phyloP scores from a whole-genome alignment of 169 alveolate species.

The Cryptosporidium muris region DNA sequence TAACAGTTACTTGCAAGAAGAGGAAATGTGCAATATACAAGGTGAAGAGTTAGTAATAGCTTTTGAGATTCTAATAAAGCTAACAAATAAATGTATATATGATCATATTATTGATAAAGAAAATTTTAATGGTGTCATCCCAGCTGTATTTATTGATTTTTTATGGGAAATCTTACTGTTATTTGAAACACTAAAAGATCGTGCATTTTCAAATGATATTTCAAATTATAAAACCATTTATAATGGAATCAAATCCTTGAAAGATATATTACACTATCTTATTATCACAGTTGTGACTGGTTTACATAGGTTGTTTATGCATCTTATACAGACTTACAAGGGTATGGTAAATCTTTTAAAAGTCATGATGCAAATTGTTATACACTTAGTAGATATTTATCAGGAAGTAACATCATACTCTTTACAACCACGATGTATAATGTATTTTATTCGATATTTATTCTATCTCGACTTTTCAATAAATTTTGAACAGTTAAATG shows the following conservation, averaged over 20 bases:
- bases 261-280: background rate
- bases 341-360: slow-evolving; percentile 4
- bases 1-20: no score
- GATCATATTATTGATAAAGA: no score
- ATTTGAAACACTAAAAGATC: no score
- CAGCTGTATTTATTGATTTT: no score
- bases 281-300: background rate
- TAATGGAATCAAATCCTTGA: background rate
- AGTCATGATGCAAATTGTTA: slow-evolving; percentile 8
- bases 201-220: no score
- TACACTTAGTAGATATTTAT: slow-evolving; percentile 18
- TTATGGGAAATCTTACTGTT: no score
- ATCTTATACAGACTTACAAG: slow-evolving; percentile 4
- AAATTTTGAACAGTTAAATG: background rate
- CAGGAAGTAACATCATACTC: background rate
- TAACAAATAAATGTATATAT: no score
- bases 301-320: slow-evolving; percentile 26
- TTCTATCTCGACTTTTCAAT: slow-evolving; percentile 35
- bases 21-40: no score
- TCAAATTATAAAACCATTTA: background rate
- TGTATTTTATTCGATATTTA: slow-evolving; percentile 18
- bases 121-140: no score
- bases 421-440: background rate
- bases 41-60: no score
- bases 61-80: no score